phyloP scores from a whole-genome alignment of 1,139 yeast genomes.

The Eremothecium gossypii region DNA sequence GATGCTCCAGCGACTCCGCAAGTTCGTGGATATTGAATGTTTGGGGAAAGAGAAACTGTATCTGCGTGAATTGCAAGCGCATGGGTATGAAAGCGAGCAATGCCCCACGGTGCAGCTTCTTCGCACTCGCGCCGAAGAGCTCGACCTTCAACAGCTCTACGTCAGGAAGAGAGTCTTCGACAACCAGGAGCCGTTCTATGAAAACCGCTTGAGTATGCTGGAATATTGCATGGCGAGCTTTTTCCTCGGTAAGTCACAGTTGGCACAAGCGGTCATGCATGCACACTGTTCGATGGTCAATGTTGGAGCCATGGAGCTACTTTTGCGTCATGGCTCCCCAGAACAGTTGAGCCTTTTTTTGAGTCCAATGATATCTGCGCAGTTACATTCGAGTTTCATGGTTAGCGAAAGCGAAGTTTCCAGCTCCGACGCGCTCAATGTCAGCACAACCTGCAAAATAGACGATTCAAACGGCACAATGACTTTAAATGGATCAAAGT shows the following conservation, averaged over 20 bases:
- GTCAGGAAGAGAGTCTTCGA: constrained; percentile 52
- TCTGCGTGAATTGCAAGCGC: constrained; percentile 13
- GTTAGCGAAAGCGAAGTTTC: constrained; percentile 65
- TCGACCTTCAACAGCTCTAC: constrained; percentile 61
- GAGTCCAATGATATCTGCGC: constrained; percentile 3
- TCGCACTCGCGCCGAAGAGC: constrained; percentile 45
- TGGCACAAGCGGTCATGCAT: constrained; percentile 58
- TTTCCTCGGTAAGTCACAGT: constrained; percentile 48
- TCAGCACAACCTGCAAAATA: constrained; percentile 40
- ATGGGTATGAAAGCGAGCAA: constrained; percentile 14
- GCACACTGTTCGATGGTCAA: constrained; percentile 51
- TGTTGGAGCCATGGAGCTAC: constrained; percentile 67
- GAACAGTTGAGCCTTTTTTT: constrained; percentile 45
- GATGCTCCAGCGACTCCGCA: constrained; percentile 40
- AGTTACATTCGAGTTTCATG: constrained; percentile 45
- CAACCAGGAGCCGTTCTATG: constrained; percentile 38
- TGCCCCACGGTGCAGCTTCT: constrained; percentile 47
- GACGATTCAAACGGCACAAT: constrained; percentile 36
- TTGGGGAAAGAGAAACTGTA: constrained; percentile 48
- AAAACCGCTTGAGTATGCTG: constrained; percentile 37
- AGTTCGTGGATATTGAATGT: constrained; percentile 52
- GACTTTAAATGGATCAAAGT: constrained; percentile 56
- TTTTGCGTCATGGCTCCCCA: constrained; percentile 49
- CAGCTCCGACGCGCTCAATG: constrained; percentile 61
- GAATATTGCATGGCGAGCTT: constrained; percentile 68